These are phyloP conservation scores for Mycosphaerella sp. DNA, from an alignment of 2,329 filamentous ascomycete genomes.

Conservation along the genomic window DNA sequence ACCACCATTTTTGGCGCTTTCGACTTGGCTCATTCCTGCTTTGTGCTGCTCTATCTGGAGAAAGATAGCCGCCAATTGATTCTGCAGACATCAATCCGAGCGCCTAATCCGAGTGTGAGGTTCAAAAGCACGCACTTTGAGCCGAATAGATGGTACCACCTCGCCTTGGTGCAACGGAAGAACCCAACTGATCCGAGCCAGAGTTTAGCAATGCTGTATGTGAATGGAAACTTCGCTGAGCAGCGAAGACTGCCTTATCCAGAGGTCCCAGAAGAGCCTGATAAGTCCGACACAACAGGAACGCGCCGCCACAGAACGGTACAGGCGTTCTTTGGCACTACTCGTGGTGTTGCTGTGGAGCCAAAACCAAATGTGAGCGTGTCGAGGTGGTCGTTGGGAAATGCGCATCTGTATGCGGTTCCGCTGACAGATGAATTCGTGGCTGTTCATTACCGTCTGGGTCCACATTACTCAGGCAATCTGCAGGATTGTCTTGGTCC, in stretches of 20 bases:
- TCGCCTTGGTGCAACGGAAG: constrained; percentile 73
- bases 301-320: constrained; percentile 52
- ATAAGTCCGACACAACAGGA: constrained; percentile 23
- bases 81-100: constrained; percentile 86
- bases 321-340: constrained; percentile 89
- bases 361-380: constrained; percentile 65
- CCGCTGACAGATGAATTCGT: constrained; percentile 84
- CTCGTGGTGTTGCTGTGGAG: constrained; percentile 73
- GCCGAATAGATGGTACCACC: constrained; percentile 81
- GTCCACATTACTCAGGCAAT: constrained; percentile 87
- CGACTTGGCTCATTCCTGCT: constrained; percentile 85
- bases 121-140: constrained; percentile 80
- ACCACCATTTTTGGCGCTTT: constrained; percentile 96
- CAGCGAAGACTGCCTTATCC: constrained; percentile 88
- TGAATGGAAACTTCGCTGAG: constrained; percentile 90
- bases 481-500: constrained; percentile 94
- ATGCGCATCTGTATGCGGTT: constrained; percentile 82
- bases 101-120: constrained; percentile 77
- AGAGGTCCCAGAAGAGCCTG: constrained; percentile 55
- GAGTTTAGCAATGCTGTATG: constrained; percentile 65
- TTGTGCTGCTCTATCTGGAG: constrained; percentile 87
- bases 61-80: constrained; percentile 92
- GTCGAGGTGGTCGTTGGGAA: constrained; percentile 83
- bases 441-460: constrained; percentile 82
- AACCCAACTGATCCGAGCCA: constrained; percentile 24